Evolutionary conservation across 768 basidiomycete species (phyloP), one percentile per base, ranked within the genome.

Genomic region (Tylopilus plumbeoviolaceoides): DNA sequence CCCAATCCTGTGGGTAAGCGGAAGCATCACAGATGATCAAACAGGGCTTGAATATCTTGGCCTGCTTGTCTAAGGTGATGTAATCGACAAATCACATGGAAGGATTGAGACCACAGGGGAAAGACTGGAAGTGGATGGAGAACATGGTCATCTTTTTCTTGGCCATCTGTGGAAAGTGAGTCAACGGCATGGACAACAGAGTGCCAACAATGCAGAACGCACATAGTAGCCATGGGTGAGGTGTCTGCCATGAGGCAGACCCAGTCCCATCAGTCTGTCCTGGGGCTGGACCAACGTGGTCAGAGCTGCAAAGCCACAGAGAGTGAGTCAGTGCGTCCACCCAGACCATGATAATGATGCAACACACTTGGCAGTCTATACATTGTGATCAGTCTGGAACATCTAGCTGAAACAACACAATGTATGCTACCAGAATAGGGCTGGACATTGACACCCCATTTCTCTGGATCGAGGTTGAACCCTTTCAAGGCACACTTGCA

Each of bases 391-490:
- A n/a, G n/a, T n/a, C n/a, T n/a, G 8, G 6, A 20, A 28, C 5
- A 42, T 17, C 44, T 20, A 56, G 41, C 44, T 15, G 11, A 21
- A 2, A 8, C 5, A 3, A n/a, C 52, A 15, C 47, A 28, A 82
- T 87, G 69, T 66, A 91, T 87, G 57, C 83, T 85, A 52, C 91
- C 91, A 62, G 94, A 97, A 74, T 98, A 99, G 7, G 97, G 97
- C 73, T 99, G 97, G 51, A 99, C 97, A 67, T 98, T 98, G 73
- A 99, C 94, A 61, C 95, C 95, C 97, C 97, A 98, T 72, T 85
- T 83, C 44, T 75, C 78, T 40, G 90, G 82, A 75, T 98, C 93
- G 59, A 98, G 89, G 79, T 91, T 84, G 83, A 98, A 99, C 4
- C 95, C 95, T 71, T 89, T 75, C 59, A 99, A 83, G 30, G 97